A percentile compares a stretch with the other conserved stretches of the same genome.
phyloP scores from a whole-genome alignment of 805 yeast species.

The Wickerhamiella spandovensis region DNA sequence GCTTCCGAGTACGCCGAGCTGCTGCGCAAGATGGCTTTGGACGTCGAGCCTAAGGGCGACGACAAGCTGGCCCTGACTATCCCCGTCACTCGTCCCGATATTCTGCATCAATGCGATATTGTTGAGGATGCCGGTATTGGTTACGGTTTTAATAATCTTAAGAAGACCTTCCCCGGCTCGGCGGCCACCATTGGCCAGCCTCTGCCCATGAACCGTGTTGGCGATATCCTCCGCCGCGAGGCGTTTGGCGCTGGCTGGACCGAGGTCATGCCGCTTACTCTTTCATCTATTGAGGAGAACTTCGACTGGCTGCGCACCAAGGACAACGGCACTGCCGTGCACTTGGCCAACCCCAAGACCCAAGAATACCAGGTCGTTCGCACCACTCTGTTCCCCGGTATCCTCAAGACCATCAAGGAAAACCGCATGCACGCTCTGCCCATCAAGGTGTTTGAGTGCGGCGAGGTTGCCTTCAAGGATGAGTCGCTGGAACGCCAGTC shows the following conservation, averaged over 20 bases:
- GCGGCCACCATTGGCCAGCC: conserved; percentile 73
- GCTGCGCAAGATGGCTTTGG: conserved; percentile 69
- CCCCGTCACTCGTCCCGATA: conserved; percentile 93
- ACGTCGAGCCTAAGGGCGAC: conserved; percentile 38
- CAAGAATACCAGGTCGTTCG: conserved; percentile 95
- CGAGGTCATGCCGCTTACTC: conserved; percentile 89
- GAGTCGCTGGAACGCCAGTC: conserved; percentile 74
- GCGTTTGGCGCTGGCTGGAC: conserved; percentile 91
- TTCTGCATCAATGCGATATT: conserved; percentile 92
- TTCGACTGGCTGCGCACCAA: conserved; percentile 64
- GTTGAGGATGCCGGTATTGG: conserved; percentile 98
- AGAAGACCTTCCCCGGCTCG: conserved; percentile 65
- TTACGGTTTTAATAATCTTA: conserved; percentile 83
- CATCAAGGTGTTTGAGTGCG: conserved; percentile 85
- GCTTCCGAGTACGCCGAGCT: conserved; percentile 55
- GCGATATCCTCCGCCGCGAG: conserved; percentile 82
- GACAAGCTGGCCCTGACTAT: conserved; percentile 49
- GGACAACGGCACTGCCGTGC: conserved; percentile 66
- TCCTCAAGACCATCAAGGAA: conserved; percentile 87
- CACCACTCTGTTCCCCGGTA: conserved; percentile 87
- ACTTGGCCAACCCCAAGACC: conserved; percentile 92
- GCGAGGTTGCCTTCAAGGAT: conserved; percentile 86
- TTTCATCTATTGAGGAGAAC: conserved; percentile 95
- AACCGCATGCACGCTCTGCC: conserved; percentile 94
- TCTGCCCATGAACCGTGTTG: conserved; percentile 77